Percentiles rank a stretch among this genome's conserved stretches.
These are phyloP conservation scores for Metschnikowia arizonensis DNA, from an alignment of 805 yeast genomes.

Conservation along the genomic window DNA sequence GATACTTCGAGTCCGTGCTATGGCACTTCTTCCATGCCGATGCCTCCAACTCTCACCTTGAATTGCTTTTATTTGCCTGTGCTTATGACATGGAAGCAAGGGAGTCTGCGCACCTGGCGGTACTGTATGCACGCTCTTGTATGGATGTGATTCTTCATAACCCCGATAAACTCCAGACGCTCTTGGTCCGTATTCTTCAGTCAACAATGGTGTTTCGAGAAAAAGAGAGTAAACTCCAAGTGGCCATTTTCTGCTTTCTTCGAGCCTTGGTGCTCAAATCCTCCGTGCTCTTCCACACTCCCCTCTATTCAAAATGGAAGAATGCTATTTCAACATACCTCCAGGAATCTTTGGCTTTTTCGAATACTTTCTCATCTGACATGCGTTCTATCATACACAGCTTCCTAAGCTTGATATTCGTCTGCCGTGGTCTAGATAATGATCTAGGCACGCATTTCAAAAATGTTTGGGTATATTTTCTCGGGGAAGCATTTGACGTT, in stretches of 20 bases:
- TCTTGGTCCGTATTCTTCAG: constrained; percentile 28
- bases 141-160: constrained; percentile 17
- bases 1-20: constrained; percentile 27
- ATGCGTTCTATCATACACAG: constrained; percentile 4
- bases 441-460: neutral
- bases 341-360: constrained; percentile 14
- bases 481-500: neutral
- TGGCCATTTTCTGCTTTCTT: constrained; percentile 15
- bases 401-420: constrained; percentile 10
- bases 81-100: constrained; percentile 8
- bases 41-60: constrained; percentile 38
- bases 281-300: constrained; percentile 5
- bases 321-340: constrained; percentile 15
- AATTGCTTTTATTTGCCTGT: constrained; percentile 24
- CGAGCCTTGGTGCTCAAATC: constrained; percentile 7
- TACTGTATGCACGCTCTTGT: neutral
- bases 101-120: neutral
- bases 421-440: constrained; percentile 6
- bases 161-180: constrained; percentile 20
- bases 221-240: constrained; percentile 17
- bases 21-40: constrained; percentile 43
- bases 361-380: neutral
- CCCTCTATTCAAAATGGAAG: constrained; percentile 18
- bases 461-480: constrained; percentile 6
- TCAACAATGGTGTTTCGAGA: constrained; percentile 19